These are phyloP conservation scores for Fraxinus baroniana DNA, from an alignment of 305 asterid species.

Conservation along the genomic window DNA sequence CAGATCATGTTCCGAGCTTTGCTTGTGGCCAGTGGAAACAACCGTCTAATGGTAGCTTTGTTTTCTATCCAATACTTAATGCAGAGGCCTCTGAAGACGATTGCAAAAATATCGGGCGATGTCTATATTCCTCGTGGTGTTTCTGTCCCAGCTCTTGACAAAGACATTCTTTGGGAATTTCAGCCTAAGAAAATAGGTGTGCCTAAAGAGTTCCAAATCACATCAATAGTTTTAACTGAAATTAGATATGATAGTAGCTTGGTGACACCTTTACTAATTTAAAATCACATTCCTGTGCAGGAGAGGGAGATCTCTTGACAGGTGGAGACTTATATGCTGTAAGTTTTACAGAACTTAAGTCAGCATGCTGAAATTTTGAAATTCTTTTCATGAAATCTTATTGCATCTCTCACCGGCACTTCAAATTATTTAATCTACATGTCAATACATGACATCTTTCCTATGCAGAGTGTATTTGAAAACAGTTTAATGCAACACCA, in stretches of 20 bases:
- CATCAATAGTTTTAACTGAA: background rate
- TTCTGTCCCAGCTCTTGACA: constrained; percentile 95
- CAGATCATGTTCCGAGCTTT: background rate
- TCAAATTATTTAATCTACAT: background rate
- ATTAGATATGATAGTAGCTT: constrained; percentile 9
- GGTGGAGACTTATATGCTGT: constrained; percentile 91
- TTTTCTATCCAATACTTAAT: constrained; percentile 24
- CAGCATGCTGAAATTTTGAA: constrained; percentile 5
- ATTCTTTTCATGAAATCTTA: constrained; percentile 6
- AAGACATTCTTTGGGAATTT: constrained; percentile 94
- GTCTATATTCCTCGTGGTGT: constrained; percentile 99
- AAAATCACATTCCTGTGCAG: constrained; percentile 32
- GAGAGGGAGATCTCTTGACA: constrained; percentile 53
- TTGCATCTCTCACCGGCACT: background rate
- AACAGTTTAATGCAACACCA: constrained; percentile 88
- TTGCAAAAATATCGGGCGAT: constrained; percentile 90
- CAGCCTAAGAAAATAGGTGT: constrained; percentile 84
- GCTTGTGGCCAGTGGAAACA: background rate
- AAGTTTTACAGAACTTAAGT: constrained; percentile 36
- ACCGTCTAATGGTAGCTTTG: constrained; percentile 20
- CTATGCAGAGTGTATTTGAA: constrained; percentile 73
- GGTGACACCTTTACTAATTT: constrained; percentile 21
- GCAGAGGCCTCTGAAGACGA: constrained; percentile 97
- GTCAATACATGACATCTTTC: constrained; percentile 17
- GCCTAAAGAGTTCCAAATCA: constrained; percentile 15